Conservation (phyloP, 2,329 filamentous ascomycete species). For the Coniochaeta sp. region DNA sequence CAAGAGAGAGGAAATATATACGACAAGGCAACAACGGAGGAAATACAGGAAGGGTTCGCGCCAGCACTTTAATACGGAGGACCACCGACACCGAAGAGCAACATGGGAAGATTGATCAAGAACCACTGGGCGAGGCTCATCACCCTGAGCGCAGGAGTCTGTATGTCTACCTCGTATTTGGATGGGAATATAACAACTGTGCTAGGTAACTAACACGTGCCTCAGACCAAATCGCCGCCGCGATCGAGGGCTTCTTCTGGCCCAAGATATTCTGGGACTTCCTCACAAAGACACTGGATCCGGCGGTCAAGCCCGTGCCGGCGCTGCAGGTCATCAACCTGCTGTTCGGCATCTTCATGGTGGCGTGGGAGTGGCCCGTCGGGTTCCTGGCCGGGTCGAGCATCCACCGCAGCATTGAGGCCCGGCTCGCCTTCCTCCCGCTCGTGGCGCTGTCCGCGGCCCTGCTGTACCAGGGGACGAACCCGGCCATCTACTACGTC, state of each 20-base stretch:
- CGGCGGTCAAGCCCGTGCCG: conserved; percentile 79
- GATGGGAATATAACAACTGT: neutral
- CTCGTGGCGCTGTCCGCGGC: conserved; percentile 66
- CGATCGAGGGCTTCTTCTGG: conserved; percentile 90
- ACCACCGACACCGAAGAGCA: conserved; percentile 4
- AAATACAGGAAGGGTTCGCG: neutral
- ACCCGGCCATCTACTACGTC: conserved; percentile 86
- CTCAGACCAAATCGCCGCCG: conserved; percentile 77
- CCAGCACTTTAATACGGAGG: conserved; percentile 5
- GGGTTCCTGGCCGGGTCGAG: conserved; percentile 66
- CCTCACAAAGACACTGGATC: conserved; percentile 81
- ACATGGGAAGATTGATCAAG: conserved; percentile 97
- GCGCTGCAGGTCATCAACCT: conserved; percentile 87
- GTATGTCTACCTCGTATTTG: conserved; percentile 38
- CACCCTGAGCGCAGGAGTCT: conserved; percentile 73
- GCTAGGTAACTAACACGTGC: neutral
- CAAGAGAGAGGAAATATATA: conserved; percentile 12
- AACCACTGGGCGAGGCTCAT: conserved; percentile 98
- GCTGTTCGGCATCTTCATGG: conserved; percentile 66
- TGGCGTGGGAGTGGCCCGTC: conserved; percentile 90
- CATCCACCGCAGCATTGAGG: conserved; percentile 82
- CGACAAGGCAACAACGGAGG: conserved; percentile 6
- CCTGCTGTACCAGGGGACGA: conserved; percentile 86
- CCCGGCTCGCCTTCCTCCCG: conserved; percentile 75
- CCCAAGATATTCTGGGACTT: conserved; percentile 99